These are phyloP conservation scores for Vicia faba DNA, from an alignment of 306 rosid species.

Conservation along the genomic window DNA sequence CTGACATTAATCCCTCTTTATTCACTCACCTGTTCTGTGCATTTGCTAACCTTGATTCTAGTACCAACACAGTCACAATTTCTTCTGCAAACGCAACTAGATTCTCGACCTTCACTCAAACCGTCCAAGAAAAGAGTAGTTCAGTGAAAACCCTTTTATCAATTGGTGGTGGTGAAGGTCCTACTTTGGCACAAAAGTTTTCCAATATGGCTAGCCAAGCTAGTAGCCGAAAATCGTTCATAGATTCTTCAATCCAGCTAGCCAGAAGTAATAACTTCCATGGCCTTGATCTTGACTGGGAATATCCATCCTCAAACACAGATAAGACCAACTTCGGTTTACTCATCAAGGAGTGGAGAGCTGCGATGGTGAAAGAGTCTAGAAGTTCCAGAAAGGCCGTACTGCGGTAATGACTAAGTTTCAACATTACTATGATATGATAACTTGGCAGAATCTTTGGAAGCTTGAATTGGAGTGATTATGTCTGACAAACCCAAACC, in stretches of 20 bases:
- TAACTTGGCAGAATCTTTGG: too few species aligned
- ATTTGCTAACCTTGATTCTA: constrained; percentile 40
- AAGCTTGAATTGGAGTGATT: too few species aligned
- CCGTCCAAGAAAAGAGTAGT: constrained; percentile 42
- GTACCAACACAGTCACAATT: constrained; percentile 36
- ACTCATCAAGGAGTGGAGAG: constrained; percentile 51
- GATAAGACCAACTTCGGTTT: constrained; percentile 43
- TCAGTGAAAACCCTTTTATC: constrained; percentile 47
- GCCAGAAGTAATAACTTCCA: too few species aligned
- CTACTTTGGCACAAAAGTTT: not conserved
- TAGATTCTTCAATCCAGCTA: constrained; percentile 49
- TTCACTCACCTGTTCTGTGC: constrained; percentile 52
- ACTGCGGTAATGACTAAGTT: too few species aligned
- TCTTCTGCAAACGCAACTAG: constrained; percentile 33
- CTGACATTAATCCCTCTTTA: constrained; percentile 43
- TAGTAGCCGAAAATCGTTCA: constrained; percentile 46
- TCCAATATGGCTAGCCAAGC: constrained; percentile 39
- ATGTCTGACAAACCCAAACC: too few species aligned
- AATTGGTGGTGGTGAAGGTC: constrained; percentile 39
- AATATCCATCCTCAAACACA: constrained; percentile 31
- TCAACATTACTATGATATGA: too few species aligned
- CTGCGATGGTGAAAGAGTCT: constrained; percentile 36
- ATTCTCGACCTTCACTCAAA: constrained; percentile 43
- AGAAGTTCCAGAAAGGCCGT: constrained; percentile 6
- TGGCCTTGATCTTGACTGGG: constrained; percentile 57